Base-by-base conservation (phyloP, 192 early-diverging fungal genomes). In the Kappamyces sp. region DNA sequence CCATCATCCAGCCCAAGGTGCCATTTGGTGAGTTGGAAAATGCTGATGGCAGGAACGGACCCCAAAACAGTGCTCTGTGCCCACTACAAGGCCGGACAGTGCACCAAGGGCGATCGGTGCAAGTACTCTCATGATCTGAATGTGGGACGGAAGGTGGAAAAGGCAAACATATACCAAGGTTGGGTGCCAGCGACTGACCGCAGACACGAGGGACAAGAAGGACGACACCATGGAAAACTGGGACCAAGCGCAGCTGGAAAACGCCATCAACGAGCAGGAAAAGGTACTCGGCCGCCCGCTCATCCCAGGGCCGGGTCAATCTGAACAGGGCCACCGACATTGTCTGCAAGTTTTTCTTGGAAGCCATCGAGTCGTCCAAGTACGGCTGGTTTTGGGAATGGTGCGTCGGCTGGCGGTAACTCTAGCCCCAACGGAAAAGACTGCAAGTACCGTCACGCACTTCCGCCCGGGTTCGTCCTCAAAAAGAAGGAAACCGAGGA, bases 351-450 rank as follows among this genome's bases (percentile, higher is more conserved):
- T 85, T 58, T 60, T 99, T 99, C 67, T 80, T 99, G 75, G 93
- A 97, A 61, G 94, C 94, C 8, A 94, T 99, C 57, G 94, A 97
- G 64, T 80, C 71, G 52, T 74, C 83, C 63, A 96, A 95, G 77
- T 99, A 97, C 73, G 94, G 93, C 49, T 96, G 94, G 96, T 98
- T 98, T 82, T 98, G 96, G 96, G 92, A 93, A 55, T 98, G 96
- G 48, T 49, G 6, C 9, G 9, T 43, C 31, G 47, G 45, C 15
- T 58, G 41, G 47, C 45, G 9, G 14, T 39, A 38, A 22, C 15
- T 39, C 45, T 34, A 39, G 55, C 68, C 96, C 96, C 37, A 94
- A 93, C 63, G 93, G 93, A 60, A 76, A 71, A 68, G 30, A 81
- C 61, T 99, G 96, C 79, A 96, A 92, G 76, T 99, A 99, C 68